These are phyloP conservation scores for Teunomyces pallodes DNA, from an alignment of 805 yeast species.

Conservation along the genomic window DNA sequence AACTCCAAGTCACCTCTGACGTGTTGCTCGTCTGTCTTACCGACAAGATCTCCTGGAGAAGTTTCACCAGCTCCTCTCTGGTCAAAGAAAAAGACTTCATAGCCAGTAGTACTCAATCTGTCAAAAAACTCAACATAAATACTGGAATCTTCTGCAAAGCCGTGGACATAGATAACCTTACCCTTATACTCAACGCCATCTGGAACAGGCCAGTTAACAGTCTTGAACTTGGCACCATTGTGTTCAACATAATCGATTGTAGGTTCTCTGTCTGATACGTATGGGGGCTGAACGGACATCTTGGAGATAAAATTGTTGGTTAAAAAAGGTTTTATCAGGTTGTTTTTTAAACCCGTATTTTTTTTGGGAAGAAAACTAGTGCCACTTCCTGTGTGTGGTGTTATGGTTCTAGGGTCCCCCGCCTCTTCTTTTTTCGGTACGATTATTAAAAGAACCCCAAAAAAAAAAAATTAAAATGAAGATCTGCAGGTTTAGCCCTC, in stretches of 20 bases:
- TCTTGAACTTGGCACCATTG: conserved; percentile 40
- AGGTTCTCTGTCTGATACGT: conserved; percentile 32
- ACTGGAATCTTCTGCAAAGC: conserved; percentile 60
- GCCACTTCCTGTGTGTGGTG: too few species aligned
- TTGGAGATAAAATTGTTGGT: not conserved
- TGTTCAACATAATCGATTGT: conserved; percentile 25
- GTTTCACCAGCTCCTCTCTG: conserved; percentile 78
- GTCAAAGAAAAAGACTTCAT: conserved; percentile 65
- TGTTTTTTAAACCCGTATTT: not conserved
- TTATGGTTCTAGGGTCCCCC: too few species aligned
- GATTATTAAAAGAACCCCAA: too few species aligned
- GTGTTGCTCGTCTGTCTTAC: conserved; percentile 55
- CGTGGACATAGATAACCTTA: conserved; percentile 62
- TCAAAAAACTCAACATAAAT: conserved; percentile 55
- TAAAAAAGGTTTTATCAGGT: not conserved
- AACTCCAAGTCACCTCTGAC: conserved; percentile 60
- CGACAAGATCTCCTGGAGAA: conserved; percentile 50
- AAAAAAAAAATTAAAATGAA: not conserved
- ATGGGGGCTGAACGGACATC: conserved; percentile 25
- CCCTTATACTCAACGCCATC: conserved; percentile 41
- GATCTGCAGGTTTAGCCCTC: not conserved
- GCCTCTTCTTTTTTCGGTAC: too few species aligned
- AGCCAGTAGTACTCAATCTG: conserved; percentile 49
- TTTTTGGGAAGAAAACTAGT: not conserved
- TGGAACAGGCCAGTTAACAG: conserved; percentile 42